Evolutionary conservation across 441 rosid genomes (phyloP).

Genomic region (Melastoma candidum): DNA sequence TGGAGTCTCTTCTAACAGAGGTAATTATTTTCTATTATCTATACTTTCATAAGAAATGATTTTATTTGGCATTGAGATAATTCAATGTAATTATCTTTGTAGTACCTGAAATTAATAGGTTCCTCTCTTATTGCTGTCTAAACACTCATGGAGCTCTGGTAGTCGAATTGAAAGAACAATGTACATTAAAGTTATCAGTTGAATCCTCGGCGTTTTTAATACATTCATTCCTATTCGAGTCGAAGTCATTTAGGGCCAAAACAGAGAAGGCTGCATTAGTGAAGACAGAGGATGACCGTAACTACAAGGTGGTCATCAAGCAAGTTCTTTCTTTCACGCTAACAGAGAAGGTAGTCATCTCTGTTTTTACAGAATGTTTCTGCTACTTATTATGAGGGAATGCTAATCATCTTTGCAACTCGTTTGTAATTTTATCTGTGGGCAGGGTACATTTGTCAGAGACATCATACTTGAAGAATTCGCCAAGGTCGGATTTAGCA

Average conservation of each 20-base stretch:
- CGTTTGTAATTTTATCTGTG: constrained; percentile 10
- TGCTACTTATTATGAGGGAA: too few species aligned
- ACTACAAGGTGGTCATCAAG: constrained; percentile 47
- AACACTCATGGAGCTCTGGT: too few species aligned
- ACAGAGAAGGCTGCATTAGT: constrained; percentile 52
- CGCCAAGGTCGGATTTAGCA: constrained; percentile 53
- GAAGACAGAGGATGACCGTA: constrained; percentile 35
- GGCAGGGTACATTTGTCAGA: constrained; percentile 82
- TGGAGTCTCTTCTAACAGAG: constrained; percentile 83
- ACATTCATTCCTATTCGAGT: constrained; percentile 9
- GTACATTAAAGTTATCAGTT: too few species aligned
- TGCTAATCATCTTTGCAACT: constrained; percentile 1
- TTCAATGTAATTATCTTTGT: too few species aligned
- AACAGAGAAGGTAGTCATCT: constrained; percentile 55
- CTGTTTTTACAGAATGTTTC: background rate
- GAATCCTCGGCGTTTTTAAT: background rate
- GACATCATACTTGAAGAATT: constrained; percentile 83
- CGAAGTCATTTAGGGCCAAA: constrained; percentile 77
- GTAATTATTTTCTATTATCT: constrained; percentile 25
- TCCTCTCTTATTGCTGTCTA: too few species aligned
- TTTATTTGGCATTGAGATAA: background rate
- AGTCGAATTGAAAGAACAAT: too few species aligned
- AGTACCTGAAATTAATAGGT: too few species aligned
- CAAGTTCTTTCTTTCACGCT: constrained; percentile 78
- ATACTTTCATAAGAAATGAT: background rate